phyloP scores from a whole-genome alignment of 2,329 filamentous ascomycete genomes.

The Penicillium occitanis region DNA sequence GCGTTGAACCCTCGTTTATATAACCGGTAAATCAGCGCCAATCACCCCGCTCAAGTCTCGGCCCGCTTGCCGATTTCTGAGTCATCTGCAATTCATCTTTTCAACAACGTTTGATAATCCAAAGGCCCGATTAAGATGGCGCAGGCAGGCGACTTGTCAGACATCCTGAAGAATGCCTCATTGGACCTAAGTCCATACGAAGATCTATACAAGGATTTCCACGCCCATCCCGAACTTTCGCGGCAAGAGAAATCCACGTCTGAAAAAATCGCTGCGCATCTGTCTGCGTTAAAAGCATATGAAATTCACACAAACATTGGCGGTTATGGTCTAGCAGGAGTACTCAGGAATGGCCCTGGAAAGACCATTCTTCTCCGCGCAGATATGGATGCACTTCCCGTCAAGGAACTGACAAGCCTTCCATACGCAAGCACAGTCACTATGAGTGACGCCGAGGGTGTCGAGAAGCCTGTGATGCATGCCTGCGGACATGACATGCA shows the following conservation, averaged over 20 bases:
- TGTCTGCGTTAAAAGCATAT: constrained; percentile 35
- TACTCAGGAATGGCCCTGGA: constrained; percentile 46
- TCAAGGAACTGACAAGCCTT: constrained; percentile 50
- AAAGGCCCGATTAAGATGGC: constrained; percentile 28
- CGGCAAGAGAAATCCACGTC: constrained; percentile 57
- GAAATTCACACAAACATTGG: constrained; percentile 49
- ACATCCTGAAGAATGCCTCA: constrained; percentile 23
- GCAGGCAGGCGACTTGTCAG: constrained; percentile 23
- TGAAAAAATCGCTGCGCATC: constrained; percentile 45
- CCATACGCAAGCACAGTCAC: constrained; percentile 49
- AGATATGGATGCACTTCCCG: constrained; percentile 53
- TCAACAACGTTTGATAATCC: background rate
- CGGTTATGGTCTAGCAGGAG: constrained; percentile 46
- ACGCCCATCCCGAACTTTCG: constrained; percentile 60
- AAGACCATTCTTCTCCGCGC: constrained; percentile 50
- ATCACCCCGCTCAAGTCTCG: background rate
- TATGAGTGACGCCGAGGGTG: constrained; percentile 50
- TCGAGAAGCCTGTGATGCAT: constrained; percentile 60
- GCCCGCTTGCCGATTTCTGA: background rate
- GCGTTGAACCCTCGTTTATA: background rate
- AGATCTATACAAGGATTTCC: constrained; percentile 59
- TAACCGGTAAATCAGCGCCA: background rate
- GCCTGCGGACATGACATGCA: constrained; percentile 64
- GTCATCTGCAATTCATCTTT: background rate
- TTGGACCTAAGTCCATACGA: constrained; percentile 50